Base-by-base conservation (phyloP, 2,329 filamentous ascomycete species). In the Sclerotinia glacialis region DNA sequence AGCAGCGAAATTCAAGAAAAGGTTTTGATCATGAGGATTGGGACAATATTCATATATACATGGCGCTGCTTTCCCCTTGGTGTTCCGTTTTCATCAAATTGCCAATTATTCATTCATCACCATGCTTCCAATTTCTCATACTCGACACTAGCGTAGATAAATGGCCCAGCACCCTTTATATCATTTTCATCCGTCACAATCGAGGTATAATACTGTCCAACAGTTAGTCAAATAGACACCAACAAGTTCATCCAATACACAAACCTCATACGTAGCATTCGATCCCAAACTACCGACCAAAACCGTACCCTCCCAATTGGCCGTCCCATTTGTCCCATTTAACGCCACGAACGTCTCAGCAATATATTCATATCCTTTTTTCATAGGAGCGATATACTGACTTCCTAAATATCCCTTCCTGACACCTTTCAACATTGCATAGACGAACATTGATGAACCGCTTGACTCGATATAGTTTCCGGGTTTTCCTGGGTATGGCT, bases 231-330 rank as follows among this genome's bases (percentile, higher is more conserved):
- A 12, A 58, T 37, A 26, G n/a, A 5, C 44, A 37, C 11, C 34
- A 12, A 4, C 0, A 31, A 53, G 28, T 16, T 11, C 37, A 50
- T 55, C 52, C 4, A 58, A 26, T 7, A 12, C 16, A 69, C 70
- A 67, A 50, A 72, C 72, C 58, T 72, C 68, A 63, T 67, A 73
- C 46, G 68, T 68, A 21, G 67, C 72, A 46, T 70, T 67, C 9
- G 67, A 67, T 11, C 67, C 67, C 59, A 73, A 67, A 58, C 71
- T 71, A 2, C 71, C 71, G 3, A 72, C 71, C 31, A 59, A 47
- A 31, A 73, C 71, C 3, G 71, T 72, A 4, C 72, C 71, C 12
- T 70, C 66, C 72, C 71, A 73, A 62, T 72, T 67, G 46, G 73
- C 58, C 1, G 68, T 70, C 1, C 67, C 70, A 55, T 65, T 46